phyloP scores from a whole-genome alignment of 2,329 filamentous ascomycete genomes.

The Pseudonectria buxi region DNA sequence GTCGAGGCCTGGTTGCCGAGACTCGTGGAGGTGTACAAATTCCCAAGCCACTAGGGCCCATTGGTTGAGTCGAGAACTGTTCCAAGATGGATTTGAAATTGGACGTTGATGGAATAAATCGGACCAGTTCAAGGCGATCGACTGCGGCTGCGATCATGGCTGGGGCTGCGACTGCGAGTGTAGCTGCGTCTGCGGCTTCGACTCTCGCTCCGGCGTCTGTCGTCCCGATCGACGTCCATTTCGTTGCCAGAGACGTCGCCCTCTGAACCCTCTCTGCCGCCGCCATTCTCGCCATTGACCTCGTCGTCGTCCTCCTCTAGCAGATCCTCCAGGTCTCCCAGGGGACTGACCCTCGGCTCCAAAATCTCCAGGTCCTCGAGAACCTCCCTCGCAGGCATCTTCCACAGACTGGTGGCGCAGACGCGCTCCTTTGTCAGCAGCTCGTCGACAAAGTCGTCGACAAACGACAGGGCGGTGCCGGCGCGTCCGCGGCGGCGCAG shows the following conservation, averaged over 20 bases:
- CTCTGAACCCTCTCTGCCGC: slow-evolving; percentile 34
- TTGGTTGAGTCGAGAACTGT: not conserved
- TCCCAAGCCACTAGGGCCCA: not conserved
- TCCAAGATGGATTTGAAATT: not conserved
- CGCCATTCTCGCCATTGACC: slow-evolving; percentile 24
- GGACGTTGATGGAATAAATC: not conserved
- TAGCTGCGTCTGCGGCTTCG: slow-evolving; percentile 6
- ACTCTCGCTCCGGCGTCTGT: slow-evolving; percentile 16
- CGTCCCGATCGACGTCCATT: slow-evolving; percentile 34
- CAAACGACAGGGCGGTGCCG: slow-evolving; percentile 67
- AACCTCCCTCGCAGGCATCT: slow-evolving; percentile 73
- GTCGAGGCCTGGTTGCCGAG: too few relatives aligned
- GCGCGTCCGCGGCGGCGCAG: slow-evolving; percentile 68
- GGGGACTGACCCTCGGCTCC: slow-evolving; percentile 75
- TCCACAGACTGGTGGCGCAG: slow-evolving; percentile 87
- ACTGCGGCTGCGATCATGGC: slow-evolving; percentile 9
- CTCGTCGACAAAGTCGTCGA: slow-evolving; percentile 94
- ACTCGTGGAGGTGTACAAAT: too few relatives aligned
- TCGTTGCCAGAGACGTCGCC: slow-evolving; percentile 28
- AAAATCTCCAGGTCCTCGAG: slow-evolving; percentile 85
- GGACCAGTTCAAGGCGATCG: slow-evolving; percentile 20
- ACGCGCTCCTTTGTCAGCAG: slow-evolving; percentile 81
- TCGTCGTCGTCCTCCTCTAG: slow-evolving; percentile 53
- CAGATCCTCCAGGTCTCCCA: slow-evolving; percentile 72
- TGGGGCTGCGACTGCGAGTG: not conserved